A percentile compares a stretch with the other conserved stretches of the same genome.
Conservation (phyloP, 306 rosid genomes). For the Lablab purpureus region DNA sequence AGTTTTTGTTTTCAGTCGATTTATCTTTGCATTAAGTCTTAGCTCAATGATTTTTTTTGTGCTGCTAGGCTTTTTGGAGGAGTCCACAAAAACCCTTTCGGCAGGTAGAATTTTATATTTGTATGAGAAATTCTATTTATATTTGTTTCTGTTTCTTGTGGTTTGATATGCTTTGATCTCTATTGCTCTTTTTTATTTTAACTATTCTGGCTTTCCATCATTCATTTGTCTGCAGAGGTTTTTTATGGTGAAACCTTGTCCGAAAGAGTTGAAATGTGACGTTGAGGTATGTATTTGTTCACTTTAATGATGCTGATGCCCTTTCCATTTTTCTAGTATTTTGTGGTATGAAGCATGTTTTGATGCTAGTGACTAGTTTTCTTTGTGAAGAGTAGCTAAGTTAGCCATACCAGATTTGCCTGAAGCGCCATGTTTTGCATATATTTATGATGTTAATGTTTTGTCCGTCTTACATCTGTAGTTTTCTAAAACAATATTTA, state of each 20-base stretch:
- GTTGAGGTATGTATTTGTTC: conserved; percentile 75
- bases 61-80: conserved; percentile 93
- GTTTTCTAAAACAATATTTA: background rate
- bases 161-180: background rate
- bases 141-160: conserved; percentile 1
- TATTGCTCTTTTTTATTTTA: background rate
- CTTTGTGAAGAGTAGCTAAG: conserved; percentile 22
- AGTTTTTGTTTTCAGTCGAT: background rate
- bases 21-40: background rate
- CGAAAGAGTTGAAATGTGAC: conserved; percentile 94
- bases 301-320: background rate
- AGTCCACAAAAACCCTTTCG: conserved; percentile 96
- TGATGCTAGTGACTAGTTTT: conserved; percentile 14
- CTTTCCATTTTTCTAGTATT: conserved; percentile 14
- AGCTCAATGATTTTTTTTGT: conserved; percentile 36
- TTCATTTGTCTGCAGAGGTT: conserved; percentile 77
- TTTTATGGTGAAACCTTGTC: conserved; percentile 91
- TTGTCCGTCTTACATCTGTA: background rate
- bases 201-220: background rate
- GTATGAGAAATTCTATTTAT: background rate
- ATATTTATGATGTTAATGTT: conserved; percentile 9
- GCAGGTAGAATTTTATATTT: conserved; percentile 63
- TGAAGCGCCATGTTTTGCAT: background rate
- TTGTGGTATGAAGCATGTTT: background rate
- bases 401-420: conserved; percentile 17